Percentiles rank a stretch among this genome's conserved stretches.
Conservation (phyloP, 2,329 filamentous ascomycete genomes). For the Colletotrichum musae region DNA sequence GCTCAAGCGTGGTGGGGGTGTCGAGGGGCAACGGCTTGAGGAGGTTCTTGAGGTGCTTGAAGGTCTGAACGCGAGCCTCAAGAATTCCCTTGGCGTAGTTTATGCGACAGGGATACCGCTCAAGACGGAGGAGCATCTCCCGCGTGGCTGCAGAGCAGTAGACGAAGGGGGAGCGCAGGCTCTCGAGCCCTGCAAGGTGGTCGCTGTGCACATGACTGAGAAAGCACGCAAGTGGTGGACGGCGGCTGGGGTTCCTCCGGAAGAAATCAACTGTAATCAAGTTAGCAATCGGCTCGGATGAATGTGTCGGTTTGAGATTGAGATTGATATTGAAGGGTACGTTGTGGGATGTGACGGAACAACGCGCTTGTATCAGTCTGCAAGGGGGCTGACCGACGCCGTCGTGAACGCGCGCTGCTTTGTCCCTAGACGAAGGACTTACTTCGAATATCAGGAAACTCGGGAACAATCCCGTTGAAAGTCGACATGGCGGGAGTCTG, state of each 20-base stretch:
- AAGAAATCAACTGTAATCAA: slow-evolving; percentile 83
- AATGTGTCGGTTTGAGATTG: slow-evolving; percentile 8
- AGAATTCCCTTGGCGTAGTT: slow-evolving; percentile 85
- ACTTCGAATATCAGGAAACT: slow-evolving; percentile 86
- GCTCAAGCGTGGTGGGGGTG: slow-evolving; percentile 82
- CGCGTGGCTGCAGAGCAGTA: slow-evolving; percentile 91
- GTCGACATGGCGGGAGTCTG: slow-evolving; percentile 75
- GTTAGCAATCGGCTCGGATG: slow-evolving; percentile 30
- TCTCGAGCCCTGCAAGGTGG: slow-evolving; percentile 86
- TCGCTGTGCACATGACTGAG: slow-evolving; percentile 95
- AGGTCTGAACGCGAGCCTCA: slow-evolving; percentile 81
- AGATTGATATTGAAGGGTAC: slow-evolving; percentile 29
- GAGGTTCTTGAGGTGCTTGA: slow-evolving; percentile 80
- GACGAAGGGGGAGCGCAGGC: slow-evolving; percentile 83
- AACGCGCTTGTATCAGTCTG: not conserved
- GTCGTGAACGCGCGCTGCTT: slow-evolving; percentile 8
- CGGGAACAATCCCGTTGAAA: slow-evolving; percentile 79
- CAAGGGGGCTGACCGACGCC: not conserved
- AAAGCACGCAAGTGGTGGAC: slow-evolving; percentile 84
- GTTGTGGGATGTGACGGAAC: slow-evolving; percentile 9
- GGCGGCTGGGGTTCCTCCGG: slow-evolving; percentile 66
- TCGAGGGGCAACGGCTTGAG: slow-evolving; percentile 88
- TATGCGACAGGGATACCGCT: slow-evolving; percentile 84
- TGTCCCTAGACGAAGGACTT: slow-evolving; percentile 40
- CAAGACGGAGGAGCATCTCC: slow-evolving; percentile 84